Evolutionary conservation across 306 rosid species (phyloP).

Genomic region (Notholithocarpus densiflorus): DNA sequence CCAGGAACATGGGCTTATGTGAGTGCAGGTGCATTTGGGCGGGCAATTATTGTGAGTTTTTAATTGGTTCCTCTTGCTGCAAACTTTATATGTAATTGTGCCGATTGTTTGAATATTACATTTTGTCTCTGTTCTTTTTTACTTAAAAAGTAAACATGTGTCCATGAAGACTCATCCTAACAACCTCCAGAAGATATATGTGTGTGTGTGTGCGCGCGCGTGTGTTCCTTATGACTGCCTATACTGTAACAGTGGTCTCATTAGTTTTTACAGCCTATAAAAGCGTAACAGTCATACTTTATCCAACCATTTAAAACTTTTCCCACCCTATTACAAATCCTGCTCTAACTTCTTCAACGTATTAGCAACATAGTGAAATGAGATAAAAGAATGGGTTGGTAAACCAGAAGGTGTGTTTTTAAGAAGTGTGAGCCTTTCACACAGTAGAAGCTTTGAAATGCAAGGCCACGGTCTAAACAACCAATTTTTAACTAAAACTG

Average conservation of each 20-base stretch:
- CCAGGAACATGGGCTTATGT: slow-evolving; percentile 99
- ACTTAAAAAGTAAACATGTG: background rate
- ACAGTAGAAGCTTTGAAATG: background rate
- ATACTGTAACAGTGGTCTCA: background rate
- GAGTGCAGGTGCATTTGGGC: slow-evolving; percentile 99
- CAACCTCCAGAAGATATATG: background rate
- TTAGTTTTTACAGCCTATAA: background rate
- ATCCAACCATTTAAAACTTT: background rate
- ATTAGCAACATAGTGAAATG: background rate
- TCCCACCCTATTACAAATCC: background rate
- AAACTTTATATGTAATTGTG: background rate
- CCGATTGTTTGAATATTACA: background rate
- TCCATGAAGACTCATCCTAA: no score
- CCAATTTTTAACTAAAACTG: background rate
- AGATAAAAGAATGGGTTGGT: background rate
- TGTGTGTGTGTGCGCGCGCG: background rate
- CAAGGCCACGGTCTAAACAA: background rate
- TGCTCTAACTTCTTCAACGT: background rate
- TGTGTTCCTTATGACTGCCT: background rate
- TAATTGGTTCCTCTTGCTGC: background rate
- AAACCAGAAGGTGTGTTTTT: background rate
- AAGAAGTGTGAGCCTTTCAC: background rate
- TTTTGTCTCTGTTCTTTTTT: background rate
- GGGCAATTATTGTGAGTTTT: slow-evolving; percentile 89
- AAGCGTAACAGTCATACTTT: background rate